Evolutionary conservation across 257 asterid species (phyloP).

Genomic region (Solanum dulcamara): DNA sequence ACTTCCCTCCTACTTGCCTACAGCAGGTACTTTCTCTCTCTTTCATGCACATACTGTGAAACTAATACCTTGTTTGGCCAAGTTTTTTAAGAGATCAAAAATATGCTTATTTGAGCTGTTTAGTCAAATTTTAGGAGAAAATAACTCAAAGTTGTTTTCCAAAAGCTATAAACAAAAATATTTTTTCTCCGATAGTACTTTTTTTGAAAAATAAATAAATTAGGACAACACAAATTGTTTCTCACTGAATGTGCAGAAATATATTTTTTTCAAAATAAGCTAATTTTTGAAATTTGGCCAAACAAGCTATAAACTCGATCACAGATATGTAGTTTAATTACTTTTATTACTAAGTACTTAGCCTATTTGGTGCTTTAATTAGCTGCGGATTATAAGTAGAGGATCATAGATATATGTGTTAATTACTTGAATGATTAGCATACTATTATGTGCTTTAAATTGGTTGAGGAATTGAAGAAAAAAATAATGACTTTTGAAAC

Average conservation of each 20-base stretch:
- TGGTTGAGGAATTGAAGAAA: neutral
- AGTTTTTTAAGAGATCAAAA: neutral
- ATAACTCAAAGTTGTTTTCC: neutral
- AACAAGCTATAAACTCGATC: neutral
- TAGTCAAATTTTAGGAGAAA: neutral
- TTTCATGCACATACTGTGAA: neutral
- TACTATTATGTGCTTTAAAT: neutral
- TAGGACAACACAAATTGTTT: neutral
- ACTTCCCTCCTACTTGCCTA: conserved; percentile 96
- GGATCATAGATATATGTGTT: neutral
- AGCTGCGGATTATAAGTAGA: neutral
- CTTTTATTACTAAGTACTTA: neutral
- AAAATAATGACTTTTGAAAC: neutral
- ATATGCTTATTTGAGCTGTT: neutral
- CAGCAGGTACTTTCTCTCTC: conserved; percentile 45
- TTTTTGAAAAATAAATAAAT: neutral
- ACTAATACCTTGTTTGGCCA: neutral
- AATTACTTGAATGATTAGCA: neutral
- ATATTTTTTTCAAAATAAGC: no score
- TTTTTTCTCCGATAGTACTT: neutral
- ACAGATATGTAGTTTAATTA: neutral
- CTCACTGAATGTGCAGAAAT: neutral
- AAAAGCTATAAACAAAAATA: neutral
- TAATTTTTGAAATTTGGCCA: no score
- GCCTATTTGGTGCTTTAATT: neutral